Percentiles rank a stretch among this genome's conserved stretches.
Evolutionary conservation across 2,329 filamentous ascomycete genomes (phyloP).

Genomic region (Septoria petroselini): DNA sequence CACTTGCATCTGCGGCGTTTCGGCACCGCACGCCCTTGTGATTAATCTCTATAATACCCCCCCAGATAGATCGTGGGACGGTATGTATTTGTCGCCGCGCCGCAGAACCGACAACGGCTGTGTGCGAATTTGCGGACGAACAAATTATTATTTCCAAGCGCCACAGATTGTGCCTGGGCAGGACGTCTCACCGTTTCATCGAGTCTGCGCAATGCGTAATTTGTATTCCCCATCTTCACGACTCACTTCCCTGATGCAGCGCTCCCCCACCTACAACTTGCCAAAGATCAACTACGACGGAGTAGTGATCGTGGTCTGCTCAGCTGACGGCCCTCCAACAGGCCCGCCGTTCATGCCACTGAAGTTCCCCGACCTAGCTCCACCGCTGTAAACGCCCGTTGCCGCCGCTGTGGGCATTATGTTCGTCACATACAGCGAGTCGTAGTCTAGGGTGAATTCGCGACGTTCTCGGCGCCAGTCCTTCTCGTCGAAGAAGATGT

Average conservation of each 20-base stretch:
- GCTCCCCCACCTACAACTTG: conserved; percentile 9
- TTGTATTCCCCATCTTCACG: not conserved
- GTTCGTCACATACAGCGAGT: conserved; percentile 25
- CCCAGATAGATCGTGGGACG: too few relatives aligned
- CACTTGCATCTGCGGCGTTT: not conserved
- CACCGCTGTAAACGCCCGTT: conserved; percentile 2
- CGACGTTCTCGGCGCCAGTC: conserved; percentile 53
- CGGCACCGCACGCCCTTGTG: conserved; percentile 1
- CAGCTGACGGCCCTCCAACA: conserved; percentile 4
- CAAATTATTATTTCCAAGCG: not conserved
- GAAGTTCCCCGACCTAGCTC: conserved; percentile 1
- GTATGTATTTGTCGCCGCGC: too few relatives aligned
- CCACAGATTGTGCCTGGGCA: not conserved
- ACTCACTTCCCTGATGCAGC: conserved; percentile 5
- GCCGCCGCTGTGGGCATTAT: not conserved
- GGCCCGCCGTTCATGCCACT: conserved; percentile 8
- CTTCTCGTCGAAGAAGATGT: conserved; percentile 54
- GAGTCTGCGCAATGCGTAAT: conserved; percentile 1
- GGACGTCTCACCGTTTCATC: not conserved
- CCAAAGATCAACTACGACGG: conserved; percentile 3
- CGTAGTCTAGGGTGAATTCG: conserved; percentile 53
- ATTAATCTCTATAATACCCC: not conserved
- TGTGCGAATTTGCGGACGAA: not conserved
- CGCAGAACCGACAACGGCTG: too few relatives aligned
- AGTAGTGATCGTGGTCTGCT: conserved; percentile 9